Evolutionary conservation across 257 asterid genomes (phyloP).

Genomic region (Solanum chmielewskii): DNA sequence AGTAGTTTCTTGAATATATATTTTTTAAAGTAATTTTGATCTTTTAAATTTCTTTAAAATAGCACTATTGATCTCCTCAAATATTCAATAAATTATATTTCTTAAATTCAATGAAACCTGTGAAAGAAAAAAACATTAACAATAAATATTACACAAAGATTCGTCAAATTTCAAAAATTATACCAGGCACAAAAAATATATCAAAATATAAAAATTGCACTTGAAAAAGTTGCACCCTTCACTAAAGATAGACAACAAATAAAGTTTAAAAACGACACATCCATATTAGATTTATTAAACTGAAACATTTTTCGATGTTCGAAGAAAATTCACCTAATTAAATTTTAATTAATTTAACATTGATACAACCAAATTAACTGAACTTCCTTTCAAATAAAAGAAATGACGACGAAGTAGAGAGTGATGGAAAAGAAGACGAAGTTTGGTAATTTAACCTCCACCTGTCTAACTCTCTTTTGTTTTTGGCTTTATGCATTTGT

Average conservation of each 20-base stretch:
- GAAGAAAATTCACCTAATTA: neutral
- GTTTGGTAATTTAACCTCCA: neutral
- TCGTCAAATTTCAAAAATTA: neutral
- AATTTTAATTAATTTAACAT: neutral
- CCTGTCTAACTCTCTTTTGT: neutral
- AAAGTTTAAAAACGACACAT: neutral
- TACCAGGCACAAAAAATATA: neutral
- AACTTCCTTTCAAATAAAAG: neutral
- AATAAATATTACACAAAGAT: neutral
- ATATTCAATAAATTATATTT: neutral
- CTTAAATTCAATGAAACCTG: neutral
- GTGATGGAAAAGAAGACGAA: neutral
- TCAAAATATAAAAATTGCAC: neutral
- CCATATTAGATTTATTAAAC: neutral
- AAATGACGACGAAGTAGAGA: neutral
- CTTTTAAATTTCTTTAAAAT: neutral
- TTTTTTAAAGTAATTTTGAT: neutral
- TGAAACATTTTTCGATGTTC: neutral
- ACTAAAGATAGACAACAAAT: neutral
- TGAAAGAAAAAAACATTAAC: neutral
- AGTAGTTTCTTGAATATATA: neutral
- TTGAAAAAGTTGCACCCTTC: neutral
- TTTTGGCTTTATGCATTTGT: neutral
- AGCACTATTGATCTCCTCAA: neutral
- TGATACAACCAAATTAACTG: neutral